Evolutionary conservation across 192 early-diverging fungal species (phyloP).

Genomic region (Linnemannia schmuckeri): DNA sequence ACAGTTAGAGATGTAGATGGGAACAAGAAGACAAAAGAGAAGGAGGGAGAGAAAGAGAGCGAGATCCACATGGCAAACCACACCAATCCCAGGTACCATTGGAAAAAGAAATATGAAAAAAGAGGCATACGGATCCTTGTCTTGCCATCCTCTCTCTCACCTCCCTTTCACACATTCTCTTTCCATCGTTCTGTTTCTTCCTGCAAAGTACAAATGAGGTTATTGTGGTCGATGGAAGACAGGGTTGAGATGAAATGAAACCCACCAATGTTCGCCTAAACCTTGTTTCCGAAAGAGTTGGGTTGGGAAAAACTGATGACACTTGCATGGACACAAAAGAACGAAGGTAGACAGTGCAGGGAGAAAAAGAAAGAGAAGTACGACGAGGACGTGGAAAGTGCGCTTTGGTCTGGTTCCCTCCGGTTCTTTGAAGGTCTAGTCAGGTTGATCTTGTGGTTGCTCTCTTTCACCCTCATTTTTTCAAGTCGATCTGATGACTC

Average conservation of each 20-base stretch:
- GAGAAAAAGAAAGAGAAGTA: no score
- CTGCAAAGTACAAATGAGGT: background rate
- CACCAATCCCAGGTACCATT: background rate
- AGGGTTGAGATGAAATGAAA: background rate
- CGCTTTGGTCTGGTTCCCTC: background rate
- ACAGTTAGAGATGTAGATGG: background rate
- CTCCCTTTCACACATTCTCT: background rate
- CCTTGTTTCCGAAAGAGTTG: conserved; percentile 5
- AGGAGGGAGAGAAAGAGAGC: background rate
- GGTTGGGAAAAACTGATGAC: background rate
- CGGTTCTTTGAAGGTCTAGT: background rate
- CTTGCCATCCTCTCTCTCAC: background rate
- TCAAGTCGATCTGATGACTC: background rate
- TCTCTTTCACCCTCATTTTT: background rate
- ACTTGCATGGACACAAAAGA: background rate
- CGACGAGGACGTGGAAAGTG: background rate
- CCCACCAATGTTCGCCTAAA: background rate
- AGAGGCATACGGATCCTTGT: background rate
- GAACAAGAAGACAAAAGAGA: background rate
- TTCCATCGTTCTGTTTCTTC: background rate
- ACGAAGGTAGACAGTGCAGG: no score
- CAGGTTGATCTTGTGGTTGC: background rate
- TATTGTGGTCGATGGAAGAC: background rate
- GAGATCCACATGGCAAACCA: background rate
- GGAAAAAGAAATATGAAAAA: background rate